Conservation (phyloP, 768 basidiomycete genomes). For the Hortiboletus flavorubellus region DNA sequence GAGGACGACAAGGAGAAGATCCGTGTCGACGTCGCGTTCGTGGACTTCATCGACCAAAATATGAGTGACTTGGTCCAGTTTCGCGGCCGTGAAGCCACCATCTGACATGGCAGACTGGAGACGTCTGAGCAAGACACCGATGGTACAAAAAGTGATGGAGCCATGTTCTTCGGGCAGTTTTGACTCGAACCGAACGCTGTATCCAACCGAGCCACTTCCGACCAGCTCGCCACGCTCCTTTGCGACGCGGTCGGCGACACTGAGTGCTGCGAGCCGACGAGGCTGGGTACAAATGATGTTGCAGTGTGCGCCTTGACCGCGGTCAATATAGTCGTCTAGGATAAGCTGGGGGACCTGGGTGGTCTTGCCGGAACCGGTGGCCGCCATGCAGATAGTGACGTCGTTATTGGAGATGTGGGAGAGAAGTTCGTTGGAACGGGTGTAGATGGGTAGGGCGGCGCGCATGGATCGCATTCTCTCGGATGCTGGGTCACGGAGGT, state of each 20-base stretch:
- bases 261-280: conserved; percentile 85
- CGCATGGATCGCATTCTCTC: conserved; percentile 68
- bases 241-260: conserved; percentile 87
- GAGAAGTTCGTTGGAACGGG: conserved; percentile 63
- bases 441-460: conserved; percentile 69
- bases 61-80: conserved; percentile 79
- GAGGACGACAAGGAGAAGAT: conserved; percentile 83
- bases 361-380: conserved; percentile 91
- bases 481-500: conserved; percentile 56
- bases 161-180: conserved; percentile 78
- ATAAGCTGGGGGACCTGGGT: conserved; percentile 94
- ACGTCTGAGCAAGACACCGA: conserved; percentile 83
- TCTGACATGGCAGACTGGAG: conserved; percentile 71
- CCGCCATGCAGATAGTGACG: conserved; percentile 86
- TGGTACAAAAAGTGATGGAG: conserved; percentile 89
- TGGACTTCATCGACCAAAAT: conserved; percentile 95
- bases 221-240: conserved; percentile 76
- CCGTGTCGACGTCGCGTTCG: conserved; percentile 92
- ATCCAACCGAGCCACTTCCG: conserved; percentile 72
- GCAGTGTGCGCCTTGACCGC: conserved; percentile 77
- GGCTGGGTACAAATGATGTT: conserved; percentile 95
- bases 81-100: conserved; percentile 31
- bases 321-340: conserved; percentile 76
- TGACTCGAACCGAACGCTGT: conserved; percentile 88
- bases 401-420: conserved; percentile 70